phyloP scores from a whole-genome alignment of 2,329 filamentous ascomycete genomes.

The Microsporum ferrugineum region DNA sequence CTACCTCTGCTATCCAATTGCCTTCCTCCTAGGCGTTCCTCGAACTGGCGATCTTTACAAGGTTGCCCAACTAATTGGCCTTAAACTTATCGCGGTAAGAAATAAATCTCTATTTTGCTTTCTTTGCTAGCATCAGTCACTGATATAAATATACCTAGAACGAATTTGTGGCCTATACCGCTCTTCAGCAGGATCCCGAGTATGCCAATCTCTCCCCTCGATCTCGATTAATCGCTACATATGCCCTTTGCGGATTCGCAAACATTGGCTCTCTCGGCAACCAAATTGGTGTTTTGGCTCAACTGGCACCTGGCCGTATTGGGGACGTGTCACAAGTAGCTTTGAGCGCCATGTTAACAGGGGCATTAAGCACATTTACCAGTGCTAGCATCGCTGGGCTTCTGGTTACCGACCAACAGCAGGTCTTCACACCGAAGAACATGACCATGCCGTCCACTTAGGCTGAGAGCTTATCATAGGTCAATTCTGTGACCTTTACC shows the following conservation, averaged over 20 bases:
- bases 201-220: conserved; percentile 55
- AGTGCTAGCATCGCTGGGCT: conserved; percentile 69
- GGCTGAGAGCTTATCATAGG: too few relatives aligned
- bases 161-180: conserved; percentile 63
- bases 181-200: conserved; percentile 40
- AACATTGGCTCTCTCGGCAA: conserved; percentile 82
- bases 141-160: conserved; percentile 38
- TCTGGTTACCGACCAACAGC: conserved; percentile 47
- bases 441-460: neutral
- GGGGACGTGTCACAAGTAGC: conserved; percentile 68
- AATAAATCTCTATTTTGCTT: conserved; percentile 11
- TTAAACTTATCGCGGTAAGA: conserved; percentile 65
- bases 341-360: conserved; percentile 63
- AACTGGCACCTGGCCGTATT: conserved; percentile 62
- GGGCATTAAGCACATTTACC: conserved; percentile 66
- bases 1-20: conserved; percentile 65
- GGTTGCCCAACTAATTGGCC: conserved; percentile 67
- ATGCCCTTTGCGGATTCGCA: conserved; percentile 69
- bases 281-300: conserved; percentile 76
- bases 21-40: conserved; percentile 71
- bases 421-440: conserved; percentile 4
- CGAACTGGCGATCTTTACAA: conserved; percentile 53
- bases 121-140: conserved; percentile 8
- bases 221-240: conserved; percentile 70
- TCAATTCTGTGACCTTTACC: neutral